Evolutionary conservation across 1,284 basidiomycete species (phyloP).

Genomic region (Pseudozyma hubeiensis): DNA sequence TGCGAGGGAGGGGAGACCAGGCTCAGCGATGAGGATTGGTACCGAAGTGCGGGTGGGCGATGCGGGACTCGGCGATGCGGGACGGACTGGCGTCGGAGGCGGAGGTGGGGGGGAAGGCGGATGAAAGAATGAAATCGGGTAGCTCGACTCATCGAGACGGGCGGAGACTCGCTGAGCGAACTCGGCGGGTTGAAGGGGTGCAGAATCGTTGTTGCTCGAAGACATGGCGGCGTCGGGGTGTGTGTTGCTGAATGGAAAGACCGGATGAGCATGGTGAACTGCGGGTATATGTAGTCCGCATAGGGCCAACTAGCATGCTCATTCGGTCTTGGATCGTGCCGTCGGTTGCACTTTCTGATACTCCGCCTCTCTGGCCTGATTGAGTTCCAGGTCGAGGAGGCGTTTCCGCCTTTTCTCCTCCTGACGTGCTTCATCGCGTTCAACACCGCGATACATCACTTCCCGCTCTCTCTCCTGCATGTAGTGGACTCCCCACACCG

Average conservation of each 20-base stretch:
- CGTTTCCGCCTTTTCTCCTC: conserved; percentile 60
- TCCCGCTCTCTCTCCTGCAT: conserved; percentile 87
- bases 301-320: neutral
- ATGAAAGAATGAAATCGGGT: neutral
- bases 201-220: too few relatives aligned
- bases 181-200: too few relatives aligned
- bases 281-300: neutral
- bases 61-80: neutral
- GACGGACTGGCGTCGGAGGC: neutral
- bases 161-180: too few relatives aligned
- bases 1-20: neutral
- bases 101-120: neutral
- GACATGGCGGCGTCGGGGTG: too few relatives aligned
- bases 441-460: conserved; percentile 66
- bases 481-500: conserved; percentile 91
- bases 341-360: conserved; percentile 62
- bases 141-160: too few relatives aligned
- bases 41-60: neutral
- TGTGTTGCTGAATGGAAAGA: too few relatives aligned
- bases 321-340: neutral
- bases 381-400: conserved; percentile 50
- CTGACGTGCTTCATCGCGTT: conserved; percentile 62
- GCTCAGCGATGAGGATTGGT: neutral
- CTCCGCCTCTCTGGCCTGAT: conserved; percentile 55
- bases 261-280: too few relatives aligned